A percentile compares a stretch with the other conserved stretches of the same genome.
Conservation (phyloP, 2,329 filamentous ascomycete genomes). For the Ascosphaera pollenicola region DNA sequence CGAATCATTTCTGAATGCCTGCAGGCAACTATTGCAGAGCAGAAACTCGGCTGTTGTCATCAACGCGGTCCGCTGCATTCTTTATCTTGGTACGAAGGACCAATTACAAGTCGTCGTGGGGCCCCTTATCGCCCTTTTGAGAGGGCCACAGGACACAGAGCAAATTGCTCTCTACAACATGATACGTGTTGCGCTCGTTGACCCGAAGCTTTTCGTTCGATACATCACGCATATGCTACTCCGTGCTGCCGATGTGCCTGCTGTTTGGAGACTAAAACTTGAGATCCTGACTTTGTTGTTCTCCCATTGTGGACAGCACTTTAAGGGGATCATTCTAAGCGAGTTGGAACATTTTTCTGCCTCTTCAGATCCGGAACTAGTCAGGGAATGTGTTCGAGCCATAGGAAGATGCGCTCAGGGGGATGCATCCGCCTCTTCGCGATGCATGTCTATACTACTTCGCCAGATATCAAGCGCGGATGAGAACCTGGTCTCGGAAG, state of each 20-base stretch:
- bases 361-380: constrained; percentile 49
- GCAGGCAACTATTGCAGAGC: constrained; percentile 69
- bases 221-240: constrained; percentile 83
- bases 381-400: constrained; percentile 73
- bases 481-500: constrained; percentile 72
- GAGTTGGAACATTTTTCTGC: constrained; percentile 87
- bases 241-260: constrained; percentile 51
- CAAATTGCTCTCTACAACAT: constrained; percentile 86
- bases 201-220: constrained; percentile 61
- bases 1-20: constrained; percentile 54
- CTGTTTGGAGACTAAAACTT: constrained; percentile 79
- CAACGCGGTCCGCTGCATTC: constrained; percentile 64
- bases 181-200: constrained; percentile 64
- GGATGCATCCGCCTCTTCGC: constrained; percentile 44
- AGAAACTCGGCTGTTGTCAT: constrained; percentile 85
- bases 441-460: constrained; percentile 65
- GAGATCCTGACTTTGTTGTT: constrained; percentile 84
- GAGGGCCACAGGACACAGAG: constrained; percentile 69
- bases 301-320: constrained; percentile 49
- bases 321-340: constrained; percentile 71
- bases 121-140: constrained; percentile 64
- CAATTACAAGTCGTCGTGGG: constrained; percentile 59
- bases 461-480: constrained; percentile 76
- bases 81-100: constrained; percentile 58
- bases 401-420: constrained; percentile 84